Percentiles rank a stretch among this genome's conserved stretches.
Evolutionary conservation across 73 alveolate species (phyloP).

Genomic region (Blepharisma stoltei): DNA sequence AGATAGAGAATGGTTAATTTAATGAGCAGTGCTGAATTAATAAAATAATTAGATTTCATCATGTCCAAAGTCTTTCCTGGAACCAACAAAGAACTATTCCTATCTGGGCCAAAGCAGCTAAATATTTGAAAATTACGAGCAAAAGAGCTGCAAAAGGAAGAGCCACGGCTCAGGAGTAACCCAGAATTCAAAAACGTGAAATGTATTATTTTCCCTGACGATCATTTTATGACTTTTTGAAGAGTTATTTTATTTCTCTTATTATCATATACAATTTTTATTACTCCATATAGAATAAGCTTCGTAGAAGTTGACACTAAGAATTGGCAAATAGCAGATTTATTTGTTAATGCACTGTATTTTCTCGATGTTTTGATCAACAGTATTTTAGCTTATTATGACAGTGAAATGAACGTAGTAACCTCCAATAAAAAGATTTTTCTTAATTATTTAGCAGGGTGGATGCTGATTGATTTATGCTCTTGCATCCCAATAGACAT

Average conservation of each 20-base stretch:
- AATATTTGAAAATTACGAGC: not conserved
- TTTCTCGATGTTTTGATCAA: conserved; percentile 54
- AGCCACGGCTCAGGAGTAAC: not conserved
- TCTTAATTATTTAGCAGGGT: conserved; percentile 41
- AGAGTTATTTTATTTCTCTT: conserved; percentile 51
- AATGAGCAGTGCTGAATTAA: no score
- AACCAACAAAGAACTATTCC: no score
- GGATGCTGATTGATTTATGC: conserved; percentile 51
- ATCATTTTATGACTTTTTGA: conserved; percentile 59
- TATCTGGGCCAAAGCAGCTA: no score
- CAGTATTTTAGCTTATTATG: conserved; percentile 45
- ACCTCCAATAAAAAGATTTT: conserved; percentile 34
- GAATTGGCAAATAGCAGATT: conserved; percentile 32
- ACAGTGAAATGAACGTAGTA: conserved; percentile 45
- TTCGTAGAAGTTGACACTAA: conserved; percentile 35
- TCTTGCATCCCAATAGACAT: conserved; percentile 45
- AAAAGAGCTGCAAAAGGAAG: conserved; percentile 1
- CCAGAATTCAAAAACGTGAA: not conserved
- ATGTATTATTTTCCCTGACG: conserved; percentile 67
- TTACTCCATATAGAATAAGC: conserved; percentile 48
- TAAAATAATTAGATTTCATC: no score
- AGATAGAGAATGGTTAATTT: no score
- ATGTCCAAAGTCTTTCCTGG: no score
- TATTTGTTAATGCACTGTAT: conserved; percentile 39
- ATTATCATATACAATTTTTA: conserved; percentile 52